Evolutionary conservation across 1,284 basidiomycete species (phyloP).

Genomic region (Boletus sp.): DNA sequence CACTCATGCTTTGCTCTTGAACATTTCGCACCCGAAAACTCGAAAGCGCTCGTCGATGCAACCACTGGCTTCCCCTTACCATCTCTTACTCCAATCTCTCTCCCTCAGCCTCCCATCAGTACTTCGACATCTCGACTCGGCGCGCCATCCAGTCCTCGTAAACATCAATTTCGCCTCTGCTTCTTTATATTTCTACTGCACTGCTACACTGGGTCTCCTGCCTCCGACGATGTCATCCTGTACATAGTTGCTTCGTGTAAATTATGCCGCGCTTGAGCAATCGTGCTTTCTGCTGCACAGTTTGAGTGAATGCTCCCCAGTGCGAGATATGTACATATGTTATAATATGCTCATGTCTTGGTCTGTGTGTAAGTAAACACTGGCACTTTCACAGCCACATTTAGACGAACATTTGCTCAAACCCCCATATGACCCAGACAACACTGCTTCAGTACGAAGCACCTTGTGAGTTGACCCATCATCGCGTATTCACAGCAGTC

Average conservation of each 20-base stretch:
- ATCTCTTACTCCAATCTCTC: slow-evolving; percentile 14
- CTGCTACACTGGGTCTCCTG: slow-evolving; percentile 19
- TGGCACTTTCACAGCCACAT: slow-evolving; percentile 26
- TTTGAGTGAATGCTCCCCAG: too few species aligned
- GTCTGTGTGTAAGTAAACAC: background rate
- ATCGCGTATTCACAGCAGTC: slow-evolving; percentile 2
- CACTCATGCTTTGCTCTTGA: slow-evolving; percentile 24
- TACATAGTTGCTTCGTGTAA: slow-evolving; percentile 34
- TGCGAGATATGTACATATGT: too few species aligned
- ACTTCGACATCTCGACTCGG: slow-evolving; percentile 24
- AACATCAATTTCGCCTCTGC: slow-evolving; percentile 19
- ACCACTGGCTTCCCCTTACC: slow-evolving; percentile 7
- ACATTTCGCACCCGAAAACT: slow-evolving; percentile 28
- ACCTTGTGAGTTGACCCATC: slow-evolving; percentile 55
- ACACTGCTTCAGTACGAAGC: slow-evolving; percentile 70
- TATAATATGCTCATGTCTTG: too few species aligned
- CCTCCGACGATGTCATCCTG: slow-evolving; percentile 29
- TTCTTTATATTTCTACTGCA: slow-evolving; percentile 18
- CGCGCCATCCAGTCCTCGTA: slow-evolving; percentile 8
- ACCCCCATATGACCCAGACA: slow-evolving; percentile 51
- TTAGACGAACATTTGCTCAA: slow-evolving; percentile 7
- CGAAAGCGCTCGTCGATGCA: slow-evolving; percentile 22
- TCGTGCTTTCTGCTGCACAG: slow-evolving; percentile 4
- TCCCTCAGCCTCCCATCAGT: slow-evolving; percentile 6
- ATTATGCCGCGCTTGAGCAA: slow-evolving; percentile 16